Percentiles rank a stretch among this genome's conserved stretches.
Evolutionary conservation across 2,329 filamentous ascomycete genomes (phyloP).

Genomic region (Arachnopeziza araneosa): DNA sequence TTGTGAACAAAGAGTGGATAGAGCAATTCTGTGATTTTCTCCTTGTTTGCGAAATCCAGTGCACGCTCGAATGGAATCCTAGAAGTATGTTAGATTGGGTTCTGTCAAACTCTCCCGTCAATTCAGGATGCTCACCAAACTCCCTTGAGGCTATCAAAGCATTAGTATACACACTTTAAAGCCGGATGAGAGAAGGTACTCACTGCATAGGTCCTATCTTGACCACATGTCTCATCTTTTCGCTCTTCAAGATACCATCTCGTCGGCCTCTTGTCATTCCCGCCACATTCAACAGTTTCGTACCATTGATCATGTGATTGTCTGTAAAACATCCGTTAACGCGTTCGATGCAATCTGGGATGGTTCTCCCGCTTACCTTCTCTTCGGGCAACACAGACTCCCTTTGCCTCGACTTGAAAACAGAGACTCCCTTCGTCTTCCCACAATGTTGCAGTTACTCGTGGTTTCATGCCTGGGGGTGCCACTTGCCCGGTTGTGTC

Average conservation of each 20-base stretch:
- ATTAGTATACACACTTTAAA: background rate
- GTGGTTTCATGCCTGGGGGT: constrained; percentile 90
- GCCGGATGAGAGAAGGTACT: background rate
- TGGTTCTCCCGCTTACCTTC: constrained; percentile 58
- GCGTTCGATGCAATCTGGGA: constrained; percentile 2
- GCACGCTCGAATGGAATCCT: constrained; percentile 98
- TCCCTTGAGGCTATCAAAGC: constrained; percentile 61
- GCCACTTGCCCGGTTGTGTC: constrained; percentile 91
- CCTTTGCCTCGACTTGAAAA: constrained; percentile 94
- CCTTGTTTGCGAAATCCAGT: constrained; percentile 98
- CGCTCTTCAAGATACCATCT: constrained; percentile 95
- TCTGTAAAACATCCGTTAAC: constrained; percentile 45
- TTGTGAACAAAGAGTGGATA: constrained; percentile 98
- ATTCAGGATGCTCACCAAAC: constrained; percentile 66
- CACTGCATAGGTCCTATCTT: constrained; percentile 97
- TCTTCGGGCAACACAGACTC: constrained; percentile 88
- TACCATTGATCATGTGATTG: constrained; percentile 99
- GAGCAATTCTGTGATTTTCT: constrained; percentile 93
- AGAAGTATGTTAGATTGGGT: constrained; percentile 1
- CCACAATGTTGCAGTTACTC: constrained; percentile 95
- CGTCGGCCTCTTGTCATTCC: constrained; percentile 95
- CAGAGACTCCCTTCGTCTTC: constrained; percentile 97
- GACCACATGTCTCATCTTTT: constrained; percentile 93
- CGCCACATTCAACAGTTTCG: constrained; percentile 92
- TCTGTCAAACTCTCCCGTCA: background rate